These are phyloP conservation scores for Kurtzmaniella cleridarum DNA, from an alignment of 805 yeast genomes.

Conservation along the genomic window DNA sequence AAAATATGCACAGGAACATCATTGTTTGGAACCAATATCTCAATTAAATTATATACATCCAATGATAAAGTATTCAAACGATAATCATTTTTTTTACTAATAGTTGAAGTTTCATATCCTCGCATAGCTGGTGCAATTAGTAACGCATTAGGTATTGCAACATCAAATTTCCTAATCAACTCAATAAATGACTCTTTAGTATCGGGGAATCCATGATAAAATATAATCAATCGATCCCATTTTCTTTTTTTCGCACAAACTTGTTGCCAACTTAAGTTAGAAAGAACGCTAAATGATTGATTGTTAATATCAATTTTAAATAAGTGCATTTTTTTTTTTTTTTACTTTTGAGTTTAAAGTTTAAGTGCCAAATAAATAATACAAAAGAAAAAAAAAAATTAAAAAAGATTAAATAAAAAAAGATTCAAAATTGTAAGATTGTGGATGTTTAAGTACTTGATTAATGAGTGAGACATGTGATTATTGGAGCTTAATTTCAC, in stretches of 20 bases:
- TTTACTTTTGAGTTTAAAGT: no score
- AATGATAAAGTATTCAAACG: constrained; percentile 24
- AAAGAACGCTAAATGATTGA: no score
- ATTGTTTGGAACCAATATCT: constrained; percentile 12
- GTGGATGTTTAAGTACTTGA: no score
- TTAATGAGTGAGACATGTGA: no score
- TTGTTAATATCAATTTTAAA: no score
- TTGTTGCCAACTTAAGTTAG: no score
- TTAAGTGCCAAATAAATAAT: no score
- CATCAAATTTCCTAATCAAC: constrained; percentile 16
- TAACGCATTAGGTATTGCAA: constrained; percentile 14
- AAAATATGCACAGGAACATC: constrained; percentile 29
- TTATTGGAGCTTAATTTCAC: not conserved
- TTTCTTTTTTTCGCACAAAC: not conserved
- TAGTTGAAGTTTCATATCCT: constrained; percentile 28
- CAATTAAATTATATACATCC: constrained; percentile 31
- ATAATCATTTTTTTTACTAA: constrained; percentile 22
- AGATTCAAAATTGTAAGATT: no score
- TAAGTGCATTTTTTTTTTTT: no score
- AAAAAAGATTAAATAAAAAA: no score
- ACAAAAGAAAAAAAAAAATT: no score
- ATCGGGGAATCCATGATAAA: constrained; percentile 38
- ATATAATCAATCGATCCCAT: constrained; percentile 19
- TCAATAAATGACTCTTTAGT: constrained; percentile 22
- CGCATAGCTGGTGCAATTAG: constrained; percentile 30